Percentiles rank a stretch among this genome's conserved stretches.
Conservation (phyloP, 352 stramenopile genomes). For the Albugo candida region DNA sequence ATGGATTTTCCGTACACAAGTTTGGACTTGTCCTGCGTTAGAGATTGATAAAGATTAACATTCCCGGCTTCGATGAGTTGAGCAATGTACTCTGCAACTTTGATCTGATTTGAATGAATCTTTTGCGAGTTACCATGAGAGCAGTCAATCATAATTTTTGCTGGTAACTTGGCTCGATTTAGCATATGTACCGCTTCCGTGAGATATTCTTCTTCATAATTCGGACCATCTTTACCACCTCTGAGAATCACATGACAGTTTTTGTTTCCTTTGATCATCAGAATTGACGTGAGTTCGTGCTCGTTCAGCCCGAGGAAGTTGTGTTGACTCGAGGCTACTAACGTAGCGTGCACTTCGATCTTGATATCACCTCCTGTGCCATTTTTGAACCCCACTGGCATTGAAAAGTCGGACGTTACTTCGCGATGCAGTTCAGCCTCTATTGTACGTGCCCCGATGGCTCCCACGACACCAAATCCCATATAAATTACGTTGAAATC, state of each 20-base stretch:
- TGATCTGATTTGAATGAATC: slow-evolving; percentile 62
- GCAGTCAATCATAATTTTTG: slow-evolving; percentile 78
- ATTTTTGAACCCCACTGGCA: slow-evolving; percentile 77
- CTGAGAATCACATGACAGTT: slow-evolving; percentile 75
- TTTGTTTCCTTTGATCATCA: slow-evolving; percentile 68
- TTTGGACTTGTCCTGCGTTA: slow-evolving; percentile 38
- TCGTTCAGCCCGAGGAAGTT: slow-evolving; percentile 70
- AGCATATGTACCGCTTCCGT: slow-evolving; percentile 36
- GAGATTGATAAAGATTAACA: slow-evolving; percentile 48
- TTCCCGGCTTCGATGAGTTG: slow-evolving; percentile 41
- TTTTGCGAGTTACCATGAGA: slow-evolving; percentile 78
- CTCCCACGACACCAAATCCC: slow-evolving; percentile 62
- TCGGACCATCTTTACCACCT: slow-evolving; percentile 50
- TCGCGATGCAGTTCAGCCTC: slow-evolving; percentile 69
- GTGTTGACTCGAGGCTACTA: slow-evolving; percentile 48
- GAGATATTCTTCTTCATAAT: slow-evolving; percentile 64
- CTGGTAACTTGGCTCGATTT: slow-evolving; percentile 35
- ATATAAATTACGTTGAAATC: slow-evolving; percentile 63
- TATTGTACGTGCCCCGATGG: slow-evolving; percentile 67
- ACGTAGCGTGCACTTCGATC: slow-evolving; percentile 53
- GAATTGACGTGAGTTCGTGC: slow-evolving; percentile 60
- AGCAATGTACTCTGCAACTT: slow-evolving; percentile 48
- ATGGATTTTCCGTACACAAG: slow-evolving; percentile 76
- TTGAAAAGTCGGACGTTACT: slow-evolving; percentile 56
- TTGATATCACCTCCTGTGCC: slow-evolving; percentile 60